Percentiles rank a stretch among this genome's conserved stretches.
phyloP scores from a whole-genome alignment of 306 rosid genomes.

The Fragaria nilgerrensis region DNA sequence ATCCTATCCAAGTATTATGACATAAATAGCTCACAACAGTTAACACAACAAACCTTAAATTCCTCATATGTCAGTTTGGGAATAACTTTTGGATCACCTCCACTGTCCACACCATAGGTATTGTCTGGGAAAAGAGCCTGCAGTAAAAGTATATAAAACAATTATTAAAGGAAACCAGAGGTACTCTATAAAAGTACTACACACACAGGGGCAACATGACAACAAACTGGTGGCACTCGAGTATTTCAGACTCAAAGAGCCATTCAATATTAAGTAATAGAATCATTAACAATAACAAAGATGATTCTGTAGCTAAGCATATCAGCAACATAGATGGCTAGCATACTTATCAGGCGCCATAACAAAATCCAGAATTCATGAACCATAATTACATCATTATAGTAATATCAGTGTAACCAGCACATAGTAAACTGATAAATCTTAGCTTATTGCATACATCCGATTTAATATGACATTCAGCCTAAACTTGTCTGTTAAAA shows the following conservation, averaged over 20 bases:
- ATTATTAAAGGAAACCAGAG: neutral
- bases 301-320: neutral
- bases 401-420: neutral
- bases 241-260: neutral
- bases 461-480: constrained; percentile 1
- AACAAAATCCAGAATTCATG: constrained; percentile 3
- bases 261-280: neutral
- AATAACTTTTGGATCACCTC: constrained; percentile 92
- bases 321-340: neutral
- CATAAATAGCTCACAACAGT: neutral
- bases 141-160: constrained; percentile 20
- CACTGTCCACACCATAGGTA: constrained; percentile 94
- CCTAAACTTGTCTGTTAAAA: neutral
- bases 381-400: neutral
- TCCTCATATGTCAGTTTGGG: constrained; percentile 85
- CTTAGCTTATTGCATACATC: neutral
- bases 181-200: neutral
- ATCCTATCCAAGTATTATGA: neutral
- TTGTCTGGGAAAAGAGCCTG: constrained; percentile 98
- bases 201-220: neutral
- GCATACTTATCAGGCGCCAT: neutral
- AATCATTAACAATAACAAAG: neutral
- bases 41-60: constrained; percentile 65
- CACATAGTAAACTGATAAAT: neutral
- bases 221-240: neutral